Evolutionary conservation across 257 asterid genomes (phyloP), one percentile per base, ranked within the genome.

Genomic region (Misopates orontium): DNA sequence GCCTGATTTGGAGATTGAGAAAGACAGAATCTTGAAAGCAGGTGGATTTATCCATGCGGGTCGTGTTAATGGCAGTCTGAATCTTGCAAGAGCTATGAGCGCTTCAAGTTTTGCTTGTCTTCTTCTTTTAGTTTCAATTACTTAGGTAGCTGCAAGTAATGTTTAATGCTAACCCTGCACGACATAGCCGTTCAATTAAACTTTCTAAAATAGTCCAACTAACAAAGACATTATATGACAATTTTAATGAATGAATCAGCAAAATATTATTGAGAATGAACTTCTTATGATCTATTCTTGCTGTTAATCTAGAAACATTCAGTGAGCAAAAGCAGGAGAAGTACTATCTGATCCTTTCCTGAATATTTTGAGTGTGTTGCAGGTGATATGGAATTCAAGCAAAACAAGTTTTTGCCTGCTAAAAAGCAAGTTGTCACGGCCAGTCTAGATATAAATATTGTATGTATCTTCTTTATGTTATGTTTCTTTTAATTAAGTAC

Each of bases 381-480:
- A 93, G 99, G 99, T 65, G 99, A 93, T 78, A 83, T 86, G 99
- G 99, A 93, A 80, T 93, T 93, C 95, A 93, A 93, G 90, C 99
- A 87, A 83, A 93, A 93, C 77, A 93, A 88, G 76, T 90, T 79
- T 70, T 83, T 93, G 50, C 90, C 99, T 63, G 87, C 95, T 16
- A 96, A 90, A 66, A 90, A 85, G 74, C 99, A 93, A 85, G 74
- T 86, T 61, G 89, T 93, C 23, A 93, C 99, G 5, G 99, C 99
- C 70, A 83, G 71, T 78, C 99, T 97, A 58, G 99, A 93, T 77
- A 78, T 93, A 70, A 93, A 86, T 78, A 73, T 63, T 11, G n/a
- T n/a, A n/a, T n/a, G n/a, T n/a, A n/a, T n/a, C n/a, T n/a, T n/a
- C n/a, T n/a, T n/a, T n/a, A n/a, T n/a, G n/a, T n/a, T n/a, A n/a